Base-by-base conservation (phyloP, 1,139 yeast genomes). In the Magnusiomyces ingens region DNA sequence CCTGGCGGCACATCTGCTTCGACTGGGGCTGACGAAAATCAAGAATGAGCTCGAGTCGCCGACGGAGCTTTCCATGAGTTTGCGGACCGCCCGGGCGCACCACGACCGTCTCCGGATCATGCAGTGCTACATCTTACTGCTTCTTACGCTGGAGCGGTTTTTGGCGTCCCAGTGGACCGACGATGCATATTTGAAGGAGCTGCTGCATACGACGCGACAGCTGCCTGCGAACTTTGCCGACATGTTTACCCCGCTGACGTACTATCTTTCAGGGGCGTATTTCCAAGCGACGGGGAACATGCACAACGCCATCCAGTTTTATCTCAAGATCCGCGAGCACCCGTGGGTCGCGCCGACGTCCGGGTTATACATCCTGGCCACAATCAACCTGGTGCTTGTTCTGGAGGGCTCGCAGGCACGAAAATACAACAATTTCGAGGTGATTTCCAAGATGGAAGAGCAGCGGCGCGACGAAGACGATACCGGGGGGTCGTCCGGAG, bases 231-330 rank as follows among this genome's bases (percentile, higher is more conserved):
- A 48, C 19, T 15, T 51, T 36, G 48, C 48, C 26, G 55, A 50
- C 29, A 26, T 44, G 21, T 55, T 55, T 48, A 32, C 52, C 12
- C 57, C 57, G 11, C 49, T 47, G 17, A 55, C 57, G 12, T 52
- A 50, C 45, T 55, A 55, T 45, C 51, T 55, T 1, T 55, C 57
- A 17, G 57, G 57, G 2, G 52, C 52, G 4, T 55, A 43, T 47
- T 55, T 55, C 45, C 57, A 55, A 45, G 57, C 57, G 2, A 46
- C 55, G 6, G 57, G 57, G 10, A 55, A 55, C 41, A 45, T 51
- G 22, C 53, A 52, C 45, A 55, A 55, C 37, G 57, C 57, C 2
- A 55, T 55, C 15, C 57, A 55, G 17, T 55, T 55, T 37, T 55
- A 50, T 26, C 26, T 55, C 35, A 55, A 51, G 40, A 50, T 55